These are phyloP conservation scores for Madurella fahalii DNA, from an alignment of 2,329 filamentous ascomycete genomes.

Conservation along the genomic window DNA sequence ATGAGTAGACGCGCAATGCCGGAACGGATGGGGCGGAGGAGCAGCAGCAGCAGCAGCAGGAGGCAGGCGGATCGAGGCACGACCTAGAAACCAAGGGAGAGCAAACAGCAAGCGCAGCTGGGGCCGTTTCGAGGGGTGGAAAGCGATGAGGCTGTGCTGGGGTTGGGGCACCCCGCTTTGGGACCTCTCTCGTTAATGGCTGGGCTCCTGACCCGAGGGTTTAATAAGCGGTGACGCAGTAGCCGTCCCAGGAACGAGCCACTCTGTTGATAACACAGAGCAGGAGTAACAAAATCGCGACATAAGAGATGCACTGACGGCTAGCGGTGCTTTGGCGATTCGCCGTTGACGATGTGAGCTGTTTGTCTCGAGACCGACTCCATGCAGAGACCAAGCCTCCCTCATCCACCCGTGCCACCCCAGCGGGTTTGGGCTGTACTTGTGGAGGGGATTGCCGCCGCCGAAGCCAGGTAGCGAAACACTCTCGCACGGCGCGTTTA, in stretches of 20 bases:
- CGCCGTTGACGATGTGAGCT: conserved; percentile 10
- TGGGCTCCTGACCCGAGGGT: not conserved
- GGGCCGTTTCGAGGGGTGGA: conserved; percentile 13
- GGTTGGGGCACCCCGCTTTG: conserved; percentile 27
- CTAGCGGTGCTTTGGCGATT: not conserved
- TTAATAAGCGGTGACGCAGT: not conserved
- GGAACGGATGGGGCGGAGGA: not conserved
- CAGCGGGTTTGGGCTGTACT: not conserved
- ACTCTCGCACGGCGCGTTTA: too few species aligned
- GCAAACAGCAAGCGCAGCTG: conserved; percentile 16
- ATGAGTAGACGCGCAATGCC: conserved; percentile 6
- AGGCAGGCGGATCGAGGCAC: conserved; percentile 7
- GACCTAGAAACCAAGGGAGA: conserved; percentile 9
- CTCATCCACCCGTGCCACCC: not conserved
- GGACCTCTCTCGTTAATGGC: conserved; percentile 8
- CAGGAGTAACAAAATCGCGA: not conserved
- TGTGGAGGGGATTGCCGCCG: too few species aligned
- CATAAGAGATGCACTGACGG: not conserved
- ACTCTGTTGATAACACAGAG: not conserved
- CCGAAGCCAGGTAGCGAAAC: too few species aligned
- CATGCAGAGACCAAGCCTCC: not conserved
- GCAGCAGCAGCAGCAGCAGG: not conserved
- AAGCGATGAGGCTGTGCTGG: conserved; percentile 28
- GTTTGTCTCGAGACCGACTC: conserved; percentile 15
- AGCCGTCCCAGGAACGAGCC: not conserved